Evolutionary conservation across 2,329 filamentous ascomycete genomes (phyloP).

Genomic region (Cordyceps fumosorosea): DNA sequence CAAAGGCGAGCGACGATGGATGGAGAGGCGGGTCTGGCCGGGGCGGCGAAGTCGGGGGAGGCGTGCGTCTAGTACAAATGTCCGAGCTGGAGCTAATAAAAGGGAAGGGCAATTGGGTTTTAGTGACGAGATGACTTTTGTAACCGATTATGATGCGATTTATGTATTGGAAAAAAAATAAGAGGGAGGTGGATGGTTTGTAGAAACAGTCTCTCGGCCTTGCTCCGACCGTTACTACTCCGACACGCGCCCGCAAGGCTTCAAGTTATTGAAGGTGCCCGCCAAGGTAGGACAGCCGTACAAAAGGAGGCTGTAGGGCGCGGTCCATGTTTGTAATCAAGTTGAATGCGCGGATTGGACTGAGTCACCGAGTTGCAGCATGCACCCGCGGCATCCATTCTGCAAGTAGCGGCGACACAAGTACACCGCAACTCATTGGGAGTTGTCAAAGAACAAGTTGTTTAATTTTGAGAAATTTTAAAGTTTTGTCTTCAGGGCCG

Average conservation of each 20-base stretch:
- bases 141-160: no score
- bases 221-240: background rate
- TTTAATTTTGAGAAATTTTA: no score
- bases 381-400: no score
- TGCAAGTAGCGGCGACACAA: no score
- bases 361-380: background rate
- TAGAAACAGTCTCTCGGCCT: background rate
- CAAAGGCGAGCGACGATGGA: background rate
- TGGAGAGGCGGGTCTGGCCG: slow-evolving; percentile 12
- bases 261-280: background rate
- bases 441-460: no score
- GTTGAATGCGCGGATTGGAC: background rate
- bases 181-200: no score
- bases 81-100: background rate
- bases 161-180: no score
- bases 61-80: slow-evolving; percentile 6
- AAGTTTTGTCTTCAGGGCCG: no score
- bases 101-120: background rate
- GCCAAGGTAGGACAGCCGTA: background rate
- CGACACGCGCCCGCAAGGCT: background rate
- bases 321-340: background rate
- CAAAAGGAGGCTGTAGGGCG: background rate
- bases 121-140: no score
- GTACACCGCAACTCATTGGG: no score
- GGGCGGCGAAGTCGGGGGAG: slow-evolving; percentile 7